Evolutionary conservation across 495 filamentous ascomycete species (phyloP).

Genomic region (Aspergillus campestris): DNA sequence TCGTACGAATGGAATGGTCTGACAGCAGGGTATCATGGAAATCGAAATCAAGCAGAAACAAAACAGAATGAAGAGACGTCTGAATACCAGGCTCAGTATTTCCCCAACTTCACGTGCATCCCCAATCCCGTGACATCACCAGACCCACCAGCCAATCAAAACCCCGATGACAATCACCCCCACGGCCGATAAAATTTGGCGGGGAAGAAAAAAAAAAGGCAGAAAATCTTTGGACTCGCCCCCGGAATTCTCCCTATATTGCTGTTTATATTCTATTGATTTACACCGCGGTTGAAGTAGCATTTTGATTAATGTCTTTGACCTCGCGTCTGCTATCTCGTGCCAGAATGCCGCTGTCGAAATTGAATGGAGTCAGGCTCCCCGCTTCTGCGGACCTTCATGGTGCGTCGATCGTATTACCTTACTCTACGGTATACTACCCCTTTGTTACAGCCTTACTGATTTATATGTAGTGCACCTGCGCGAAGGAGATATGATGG

Average conservation of each 20-base stretch:
- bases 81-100: too few species aligned
- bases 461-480: slow-evolving; percentile 45
- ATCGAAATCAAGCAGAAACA: too few species aligned
- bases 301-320: background rate
- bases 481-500: slow-evolving; percentile 72
- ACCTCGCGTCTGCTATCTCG: slow-evolving; percentile 6
- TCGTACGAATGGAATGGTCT: too few species aligned
- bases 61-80: background rate
- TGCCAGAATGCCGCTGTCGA: slow-evolving; percentile 30
- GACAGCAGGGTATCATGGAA: too few species aligned
- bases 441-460: background rate
- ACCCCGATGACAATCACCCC: slow-evolving; percentile 1
- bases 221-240: background rate
- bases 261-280: background rate
- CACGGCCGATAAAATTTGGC: slow-evolving; percentile 15
- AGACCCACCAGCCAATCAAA: slow-evolving; percentile 13
- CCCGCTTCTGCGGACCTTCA: slow-evolving; percentile 67
- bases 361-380: slow-evolving; percentile 44
- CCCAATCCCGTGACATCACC: slow-evolving; percentile 11
- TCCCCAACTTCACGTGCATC: background rate
- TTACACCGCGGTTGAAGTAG: background rate
- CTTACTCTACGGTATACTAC: too few species aligned
- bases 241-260: background rate
- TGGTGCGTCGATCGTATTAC: slow-evolving; percentile 37
- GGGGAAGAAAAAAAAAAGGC: slow-evolving; percentile 11